Conservation (phyloP, 2,329 filamentous ascomycete genomes). For the Paraphaeosphaeria minitans region DNA sequence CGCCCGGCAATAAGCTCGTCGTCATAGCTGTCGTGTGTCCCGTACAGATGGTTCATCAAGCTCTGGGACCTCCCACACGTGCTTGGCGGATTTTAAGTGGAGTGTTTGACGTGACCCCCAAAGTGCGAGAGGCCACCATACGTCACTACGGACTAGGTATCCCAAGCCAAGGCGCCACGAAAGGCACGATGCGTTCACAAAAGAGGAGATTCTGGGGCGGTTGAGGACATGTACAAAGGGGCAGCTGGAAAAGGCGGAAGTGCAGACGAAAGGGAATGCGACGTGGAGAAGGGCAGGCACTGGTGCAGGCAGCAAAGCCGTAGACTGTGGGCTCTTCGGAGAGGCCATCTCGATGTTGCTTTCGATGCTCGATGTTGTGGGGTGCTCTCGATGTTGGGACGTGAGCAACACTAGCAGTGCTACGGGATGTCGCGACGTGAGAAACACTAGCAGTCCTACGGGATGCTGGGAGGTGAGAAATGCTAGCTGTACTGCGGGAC, state of each 20-base stretch:
- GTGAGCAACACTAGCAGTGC: not conserved
- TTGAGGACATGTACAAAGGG: not conserved
- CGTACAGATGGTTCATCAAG: not conserved
- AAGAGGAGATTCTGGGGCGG: not conserved
- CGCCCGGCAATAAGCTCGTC: not conserved
- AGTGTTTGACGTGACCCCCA: constrained; percentile 7
- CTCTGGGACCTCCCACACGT: not conserved
- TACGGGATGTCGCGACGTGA: not conserved
- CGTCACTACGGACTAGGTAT: constrained; percentile 4
- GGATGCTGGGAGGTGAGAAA: not conserved
- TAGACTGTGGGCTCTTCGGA: not conserved
- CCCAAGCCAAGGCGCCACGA: not conserved
- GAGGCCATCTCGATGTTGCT: no score
- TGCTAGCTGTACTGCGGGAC: no score
- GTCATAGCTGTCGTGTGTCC: not conserved
- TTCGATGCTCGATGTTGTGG: not conserved
- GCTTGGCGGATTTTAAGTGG: constrained; percentile 6
- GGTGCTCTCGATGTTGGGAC: not conserved
- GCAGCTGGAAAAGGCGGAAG: not conserved
- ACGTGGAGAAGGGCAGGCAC: not conserved
- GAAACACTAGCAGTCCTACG: not conserved
- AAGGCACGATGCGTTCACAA: not conserved
- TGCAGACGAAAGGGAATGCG: not conserved
- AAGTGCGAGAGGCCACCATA: not conserved
- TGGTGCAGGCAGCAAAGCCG: not conserved